Evolutionary conservation across 345 rosid genomes (phyloP).

Genomic region (Eucalyptus guilfoylei): DNA sequence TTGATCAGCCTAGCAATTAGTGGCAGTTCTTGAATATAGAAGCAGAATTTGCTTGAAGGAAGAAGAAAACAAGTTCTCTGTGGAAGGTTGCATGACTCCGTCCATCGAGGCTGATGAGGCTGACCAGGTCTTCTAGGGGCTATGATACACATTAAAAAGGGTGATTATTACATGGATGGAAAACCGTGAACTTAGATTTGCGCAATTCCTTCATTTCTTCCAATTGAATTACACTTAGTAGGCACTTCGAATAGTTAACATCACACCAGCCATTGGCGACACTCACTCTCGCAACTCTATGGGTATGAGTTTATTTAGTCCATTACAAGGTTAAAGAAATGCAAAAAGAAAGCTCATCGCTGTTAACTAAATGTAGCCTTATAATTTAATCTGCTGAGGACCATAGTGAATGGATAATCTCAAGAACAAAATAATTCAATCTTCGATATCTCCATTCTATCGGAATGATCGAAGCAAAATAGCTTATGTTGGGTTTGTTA

Average conservation of each 20-base stretch:
- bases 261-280: neutral
- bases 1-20: neutral
- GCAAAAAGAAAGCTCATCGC: neutral
- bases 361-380: neutral
- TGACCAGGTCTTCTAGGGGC: neutral
- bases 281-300: neutral
- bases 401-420: neutral
- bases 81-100: neutral
- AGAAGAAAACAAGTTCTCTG: neutral
- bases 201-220: neutral
- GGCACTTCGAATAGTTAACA: neutral
- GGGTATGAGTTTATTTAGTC: neutral
- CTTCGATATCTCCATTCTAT: neutral
- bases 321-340: neutral
- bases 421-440: neutral
- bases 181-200: neutral
- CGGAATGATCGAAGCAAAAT: neutral
- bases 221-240: neutral
- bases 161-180: neutral
- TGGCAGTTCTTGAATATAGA: accelerated
- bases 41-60: neutral
- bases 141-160: neutral
- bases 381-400: neutral
- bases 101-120: neutral
- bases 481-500: neutral